phyloP scores from a whole-genome alignment of 345 rosid genomes.

The Gossypium thurberi region DNA sequence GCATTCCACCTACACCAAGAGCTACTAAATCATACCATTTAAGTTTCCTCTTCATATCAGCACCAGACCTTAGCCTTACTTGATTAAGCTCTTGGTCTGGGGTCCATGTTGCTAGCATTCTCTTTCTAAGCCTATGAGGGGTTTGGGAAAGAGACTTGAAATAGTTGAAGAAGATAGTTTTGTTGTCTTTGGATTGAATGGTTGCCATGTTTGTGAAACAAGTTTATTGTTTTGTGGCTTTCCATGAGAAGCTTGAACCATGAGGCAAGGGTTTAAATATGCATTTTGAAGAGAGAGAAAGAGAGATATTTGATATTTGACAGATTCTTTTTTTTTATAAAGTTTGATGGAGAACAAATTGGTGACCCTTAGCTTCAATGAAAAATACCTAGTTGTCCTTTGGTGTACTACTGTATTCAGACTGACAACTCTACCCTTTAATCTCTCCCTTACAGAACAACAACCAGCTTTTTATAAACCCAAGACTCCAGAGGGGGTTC shows the following conservation, averaged over 20 bases:
- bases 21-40: constrained; percentile 77
- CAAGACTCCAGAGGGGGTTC: constrained; percentile 24
- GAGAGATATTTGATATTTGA: constrained; percentile 10
- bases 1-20: constrained; percentile 93
- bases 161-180: constrained; percentile 34
- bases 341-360: constrained; percentile 25
- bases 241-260: constrained; percentile 27
- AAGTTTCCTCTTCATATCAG: constrained; percentile 91
- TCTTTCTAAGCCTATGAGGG: constrained; percentile 70
- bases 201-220: constrained; percentile 23
- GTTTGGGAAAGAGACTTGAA: constrained; percentile 69
- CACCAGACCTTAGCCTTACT: constrained; percentile 84
- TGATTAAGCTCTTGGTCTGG: constrained; percentile 81
- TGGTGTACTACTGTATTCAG: background rate
- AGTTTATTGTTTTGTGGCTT: constrained; percentile 15
- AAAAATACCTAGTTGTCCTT: constrained; percentile 22
- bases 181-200: constrained; percentile 19
- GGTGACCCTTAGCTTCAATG: constrained; percentile 21
- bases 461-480: constrained; percentile 28
- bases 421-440: constrained; percentile 16
- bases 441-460: background rate
- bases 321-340: constrained; percentile 29
- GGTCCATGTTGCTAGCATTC: constrained; percentile 94
- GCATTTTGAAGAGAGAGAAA: constrained; percentile 16
- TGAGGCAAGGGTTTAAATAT: constrained; percentile 33